These are phyloP conservation scores for Aspergillus terreus DNA, from an alignment of 2,329 filamentous ascomycete genomes.

Conservation along the genomic window DNA sequence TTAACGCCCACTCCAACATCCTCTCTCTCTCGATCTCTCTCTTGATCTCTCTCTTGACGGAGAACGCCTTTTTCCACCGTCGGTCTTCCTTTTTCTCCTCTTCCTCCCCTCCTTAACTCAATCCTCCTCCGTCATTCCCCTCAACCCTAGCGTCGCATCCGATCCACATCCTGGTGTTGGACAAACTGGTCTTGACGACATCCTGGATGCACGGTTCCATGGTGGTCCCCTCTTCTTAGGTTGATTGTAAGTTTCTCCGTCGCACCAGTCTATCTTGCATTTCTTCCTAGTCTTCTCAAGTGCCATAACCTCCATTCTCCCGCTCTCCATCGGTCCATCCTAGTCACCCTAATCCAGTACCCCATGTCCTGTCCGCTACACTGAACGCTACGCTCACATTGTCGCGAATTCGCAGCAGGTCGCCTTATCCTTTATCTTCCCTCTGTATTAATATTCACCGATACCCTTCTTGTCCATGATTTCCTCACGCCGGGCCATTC, in stretches of 20 bases:
- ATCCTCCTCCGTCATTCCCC: not conserved
- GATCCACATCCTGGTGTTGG: not conserved
- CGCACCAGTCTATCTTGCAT: not conserved
- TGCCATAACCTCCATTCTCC: not conserved
- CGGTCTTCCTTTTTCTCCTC: not conserved
- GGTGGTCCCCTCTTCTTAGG: not conserved
- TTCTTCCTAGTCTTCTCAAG: not conserved
- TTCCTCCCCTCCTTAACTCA: not conserved
- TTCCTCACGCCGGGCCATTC: conserved; percentile 28
- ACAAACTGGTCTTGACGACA: conserved; percentile 5
- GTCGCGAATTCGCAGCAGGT: conserved; percentile 1
- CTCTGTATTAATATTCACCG: conserved; percentile 7
- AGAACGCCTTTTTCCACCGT: not conserved
- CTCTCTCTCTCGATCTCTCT: conserved; percentile 7
- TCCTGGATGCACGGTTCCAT: not conserved
- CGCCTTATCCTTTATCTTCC: conserved; percentile 3
- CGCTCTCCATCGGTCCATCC: not conserved
- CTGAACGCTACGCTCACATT: not conserved
- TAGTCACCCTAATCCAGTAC: not conserved
- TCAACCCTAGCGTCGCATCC: not conserved
- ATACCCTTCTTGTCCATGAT: conserved; percentile 24
- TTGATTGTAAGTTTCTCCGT: not conserved
- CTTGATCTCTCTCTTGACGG: not conserved
- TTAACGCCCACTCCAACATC: not conserved
- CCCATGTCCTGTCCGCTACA: not conserved